Evolutionary conservation across 108 stramenopile species (phyloP).

Genomic region (Pseudonitzschia multiseries): DNA sequence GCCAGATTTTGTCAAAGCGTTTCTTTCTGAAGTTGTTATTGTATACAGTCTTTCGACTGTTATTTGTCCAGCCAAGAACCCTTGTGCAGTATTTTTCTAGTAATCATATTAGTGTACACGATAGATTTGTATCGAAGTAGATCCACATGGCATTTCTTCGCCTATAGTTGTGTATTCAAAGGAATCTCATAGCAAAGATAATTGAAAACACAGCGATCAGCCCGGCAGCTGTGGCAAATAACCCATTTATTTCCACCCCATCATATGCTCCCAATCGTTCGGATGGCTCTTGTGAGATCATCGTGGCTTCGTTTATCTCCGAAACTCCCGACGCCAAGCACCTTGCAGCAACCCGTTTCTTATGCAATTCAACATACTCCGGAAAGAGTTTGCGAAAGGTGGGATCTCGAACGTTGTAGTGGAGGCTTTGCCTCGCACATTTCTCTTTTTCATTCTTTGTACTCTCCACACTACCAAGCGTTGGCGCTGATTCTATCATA

Average conservation of each 20-base stretch:
- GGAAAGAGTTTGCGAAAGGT: conserved; percentile 76
- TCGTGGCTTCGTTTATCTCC: neutral
- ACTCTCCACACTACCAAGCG: conserved; percentile 87
- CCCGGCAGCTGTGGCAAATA: conserved; percentile 63
- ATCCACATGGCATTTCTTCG: neutral
- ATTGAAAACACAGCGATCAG: conserved; percentile 68
- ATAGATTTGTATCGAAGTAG: neutral
- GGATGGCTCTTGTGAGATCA: conserved; percentile 6
- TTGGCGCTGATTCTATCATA: conserved; percentile 91
- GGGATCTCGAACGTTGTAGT: conserved; percentile 72
- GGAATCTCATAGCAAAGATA: conserved; percentile 59
- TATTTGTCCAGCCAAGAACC: neutral
- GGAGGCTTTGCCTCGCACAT: conserved; percentile 81
- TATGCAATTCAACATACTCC: conserved; percentile 71
- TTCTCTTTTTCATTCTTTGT: conserved; percentile 64
- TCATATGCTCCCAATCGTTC: conserved; percentile 22
- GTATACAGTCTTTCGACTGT: no score
- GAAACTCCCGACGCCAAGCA: conserved; percentile 23
- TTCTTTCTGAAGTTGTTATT: no score
- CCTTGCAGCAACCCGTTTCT: conserved; percentile 50
- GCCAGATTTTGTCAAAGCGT: no score
- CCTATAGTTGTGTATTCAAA: conserved; percentile 10
- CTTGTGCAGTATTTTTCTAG: neutral
- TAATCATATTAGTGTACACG: neutral
- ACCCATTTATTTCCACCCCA: conserved; percentile 26